Base-by-base conservation (phyloP, 768 basidiomycete genomes). In the Astraeus odoratus region DNA sequence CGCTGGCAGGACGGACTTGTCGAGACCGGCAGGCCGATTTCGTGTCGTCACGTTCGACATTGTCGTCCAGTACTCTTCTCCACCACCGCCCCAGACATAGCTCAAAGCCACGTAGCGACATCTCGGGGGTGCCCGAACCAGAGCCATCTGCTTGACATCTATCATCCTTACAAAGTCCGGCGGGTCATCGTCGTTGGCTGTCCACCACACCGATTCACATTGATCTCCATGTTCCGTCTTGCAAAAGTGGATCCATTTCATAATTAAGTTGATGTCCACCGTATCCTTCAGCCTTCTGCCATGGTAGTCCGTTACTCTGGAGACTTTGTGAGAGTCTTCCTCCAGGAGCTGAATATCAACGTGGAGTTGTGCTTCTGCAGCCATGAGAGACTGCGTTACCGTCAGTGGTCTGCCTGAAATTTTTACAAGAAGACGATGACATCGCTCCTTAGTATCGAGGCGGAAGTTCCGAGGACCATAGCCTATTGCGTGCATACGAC, bases 311-410 rank as follows among this genome's bases (percentile, higher is more conserved):
- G 42, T 55, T 2, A 50, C 18, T n/a, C 56, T 36, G 9, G 29
- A 31, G 18, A 57, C 35, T 25, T 40, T 52, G 29, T 16, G 42
- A 39, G 57, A 16, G 20, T 57, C 56, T 20, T 57, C 50, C 27
- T 52, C 43, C 8, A 57, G 26, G 3, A 57, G 29, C 19, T 57
- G 50, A 19, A 58, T 55, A 12, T 46, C 50, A 19, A 57, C 23
- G 8, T 33, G 2, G 18, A 52, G 33, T 7, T 12, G 30, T 9
- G 44, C 46, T 5, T 42, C 34, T 27, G 48, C 26, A 0, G 26
- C 22, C 0, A 44, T 36, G 23, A 55, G 8, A 10, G 39, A n/a
- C 20, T 33, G 7, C 4, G 24, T 3, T 13, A 49, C 39, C 9
- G 48, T 43, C 1, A 9, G n/a, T 5, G 56, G 48, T 13, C 56